phyloP scores from a whole-genome alignment of 2,329 filamentous ascomycete genomes.

The Botrytis hyacinthi region DNA sequence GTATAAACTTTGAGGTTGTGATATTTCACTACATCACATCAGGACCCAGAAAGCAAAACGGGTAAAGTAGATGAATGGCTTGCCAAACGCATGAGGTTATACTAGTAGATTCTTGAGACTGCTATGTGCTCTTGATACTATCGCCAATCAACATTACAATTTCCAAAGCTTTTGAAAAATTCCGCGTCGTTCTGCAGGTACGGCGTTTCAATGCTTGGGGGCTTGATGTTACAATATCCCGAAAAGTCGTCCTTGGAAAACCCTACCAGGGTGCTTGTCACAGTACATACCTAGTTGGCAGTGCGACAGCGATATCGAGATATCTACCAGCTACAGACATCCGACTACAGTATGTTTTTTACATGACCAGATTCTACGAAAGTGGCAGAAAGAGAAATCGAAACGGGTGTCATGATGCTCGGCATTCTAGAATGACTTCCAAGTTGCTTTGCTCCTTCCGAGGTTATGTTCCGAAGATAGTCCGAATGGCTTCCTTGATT shows the following conservation, averaged over 20 bases:
- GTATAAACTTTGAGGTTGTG: not conserved
- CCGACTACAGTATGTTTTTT: not conserved
- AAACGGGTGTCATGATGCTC: not conserved
- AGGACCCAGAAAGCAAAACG: not conserved
- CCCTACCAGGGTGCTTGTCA: not conserved
- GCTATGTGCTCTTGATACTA: not conserved
- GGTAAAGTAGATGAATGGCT: conserved; percentile 1
- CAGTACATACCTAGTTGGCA: not conserved
- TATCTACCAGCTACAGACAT: no score
- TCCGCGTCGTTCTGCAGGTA: conserved; percentile 14
- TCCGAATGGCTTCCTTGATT: not conserved
- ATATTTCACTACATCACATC: not conserved
- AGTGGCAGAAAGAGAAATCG: not conserved
- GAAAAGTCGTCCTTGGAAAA: not conserved
- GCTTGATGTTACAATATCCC: not conserved
- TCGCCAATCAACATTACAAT: not conserved
- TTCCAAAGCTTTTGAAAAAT: not conserved
- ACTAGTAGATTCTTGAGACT: not conserved
- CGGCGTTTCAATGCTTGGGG: not conserved
- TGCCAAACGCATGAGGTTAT: not conserved
- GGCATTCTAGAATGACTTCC: not conserved
- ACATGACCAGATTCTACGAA: not conserved
- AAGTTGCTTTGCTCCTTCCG: not conserved
- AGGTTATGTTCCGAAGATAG: not conserved
- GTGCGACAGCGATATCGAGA: not conserved